Base-by-base conservation (phyloP, 306 rosid species). In the Glycyrrhiza uralensis region DNA sequence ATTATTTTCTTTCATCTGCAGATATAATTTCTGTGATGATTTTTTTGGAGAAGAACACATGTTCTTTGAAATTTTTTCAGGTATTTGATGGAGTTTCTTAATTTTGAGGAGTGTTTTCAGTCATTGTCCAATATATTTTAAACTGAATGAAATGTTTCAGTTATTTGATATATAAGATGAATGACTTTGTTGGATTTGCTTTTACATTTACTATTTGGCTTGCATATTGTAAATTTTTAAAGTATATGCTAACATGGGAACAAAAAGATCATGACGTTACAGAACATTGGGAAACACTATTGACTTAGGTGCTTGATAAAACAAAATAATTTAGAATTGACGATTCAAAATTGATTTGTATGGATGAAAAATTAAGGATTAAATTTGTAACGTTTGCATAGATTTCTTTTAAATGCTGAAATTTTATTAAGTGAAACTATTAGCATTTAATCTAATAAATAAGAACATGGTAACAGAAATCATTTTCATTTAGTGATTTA, bases 11-110 rank as follows among this genome's bases (percentile, higher is more conserved):
- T 70, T 51, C 76, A 76, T 81, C 45, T 71, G 77, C 88, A 91
- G 96, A 82, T 91, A 87, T 83, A 75, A 89, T 77, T 92, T 89
- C 78, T 92, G 90, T 74, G 96, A 86, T 56, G 91, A 86, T 72
- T 87, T 92, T 83, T 92, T 86, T 76, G 86, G 90, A 5, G 97
- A 92, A 81, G 81, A 86, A 60, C 70, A 92, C 26, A 86, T 87
- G 77, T 92, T 87, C 57, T 84, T 81, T 68, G 97, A 92, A 62
- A 87, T 87, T 74, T 89, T 88, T 86, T 76, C 92, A 39, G 96
- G 93, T 87, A 92, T 59, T 20, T 69, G 47, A 64, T 70, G 13
- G 55, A 54, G 56, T 77, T 36, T 58, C 24, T 22, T 42, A 44
- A 54, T 69, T 26, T 14, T 70, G 47, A 47, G 44, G 18, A 35